Percentiles rank a stretch among this genome's conserved stretches.
These are phyloP conservation scores for Neocatenulostroma microsporum DNA, from an alignment of 2,329 filamentous ascomycete genomes.

Conservation along the genomic window DNA sequence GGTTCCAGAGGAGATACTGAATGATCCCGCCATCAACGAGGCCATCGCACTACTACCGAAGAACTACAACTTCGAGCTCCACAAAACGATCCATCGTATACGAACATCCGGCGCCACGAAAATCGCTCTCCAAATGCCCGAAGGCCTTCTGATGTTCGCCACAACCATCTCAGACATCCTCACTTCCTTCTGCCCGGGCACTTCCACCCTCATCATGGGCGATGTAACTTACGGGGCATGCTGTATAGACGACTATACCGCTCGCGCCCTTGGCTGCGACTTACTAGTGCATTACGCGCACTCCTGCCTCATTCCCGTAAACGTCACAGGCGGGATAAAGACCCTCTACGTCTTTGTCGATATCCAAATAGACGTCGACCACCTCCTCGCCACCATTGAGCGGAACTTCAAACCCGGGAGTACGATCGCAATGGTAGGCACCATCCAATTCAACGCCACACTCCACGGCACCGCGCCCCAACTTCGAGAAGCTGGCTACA, in stretches of 20 bases:
- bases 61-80: conserved; percentile 99
- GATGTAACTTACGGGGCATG: conserved; percentile 98
- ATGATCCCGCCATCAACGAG: conserved; percentile 76
- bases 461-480: conserved; percentile 75
- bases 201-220: conserved; percentile 95
- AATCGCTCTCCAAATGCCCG: conserved; percentile 93
- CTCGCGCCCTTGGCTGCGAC: conserved; percentile 86
- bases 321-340: conserved; percentile 93
- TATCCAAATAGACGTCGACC: conserved; percentile 86
- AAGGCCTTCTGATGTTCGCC: conserved; percentile 88
- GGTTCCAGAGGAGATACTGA: conserved; percentile 76
- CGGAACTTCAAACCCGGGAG: conserved; percentile 81
- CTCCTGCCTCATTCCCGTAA: conserved; percentile 90
- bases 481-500: conserved; percentile 77
- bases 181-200: conserved; percentile 83
- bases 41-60: conserved; percentile 78
- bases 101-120: conserved; percentile 69
- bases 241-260: conserved; percentile 98
- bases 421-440: conserved; percentile 86
- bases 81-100: conserved; percentile 94
- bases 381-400: conserved; percentile 77
- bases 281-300: conserved; percentile 95
- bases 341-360: conserved; percentile 98
- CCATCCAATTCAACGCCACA: conserved; percentile 97
- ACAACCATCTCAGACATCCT: conserved; percentile 97